Percentiles rank a stretch among this genome's conserved stretches.
These are phyloP conservation scores for Syzygium aromaticum DNA, from an alignment of 345 rosid species.

Conservation along the genomic window DNA sequence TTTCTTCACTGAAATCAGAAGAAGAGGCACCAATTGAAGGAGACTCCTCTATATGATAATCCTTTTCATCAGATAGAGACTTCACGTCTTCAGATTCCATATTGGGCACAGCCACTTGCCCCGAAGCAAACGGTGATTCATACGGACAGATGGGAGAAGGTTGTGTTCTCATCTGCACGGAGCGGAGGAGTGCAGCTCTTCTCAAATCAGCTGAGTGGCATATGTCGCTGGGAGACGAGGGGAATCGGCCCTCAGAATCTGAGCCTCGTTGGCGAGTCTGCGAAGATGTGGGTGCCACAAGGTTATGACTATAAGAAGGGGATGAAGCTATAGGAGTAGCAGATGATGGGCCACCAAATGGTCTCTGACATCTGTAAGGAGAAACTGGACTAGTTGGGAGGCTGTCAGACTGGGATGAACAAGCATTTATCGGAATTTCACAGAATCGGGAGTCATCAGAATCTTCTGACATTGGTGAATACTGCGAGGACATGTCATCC, in stretches of 20 bases:
- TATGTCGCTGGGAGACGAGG: slow-evolving; percentile 95
- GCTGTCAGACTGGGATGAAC: slow-evolving; percentile 67
- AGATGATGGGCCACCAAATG: slow-evolving; percentile 33
- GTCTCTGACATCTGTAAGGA: slow-evolving; percentile 62
- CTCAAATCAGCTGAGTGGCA: slow-evolving; percentile 93
- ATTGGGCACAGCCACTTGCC: slow-evolving; percentile 35
- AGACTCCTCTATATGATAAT: slow-evolving; percentile 41
- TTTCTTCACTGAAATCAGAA: slow-evolving; percentile 31
- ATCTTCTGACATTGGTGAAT: slow-evolving; percentile 97
- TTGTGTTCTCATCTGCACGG: slow-evolving; percentile 92
- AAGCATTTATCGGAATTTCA: slow-evolving; percentile 36
- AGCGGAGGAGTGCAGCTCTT: slow-evolving; percentile 83
- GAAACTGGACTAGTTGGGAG: slow-evolving; percentile 85
- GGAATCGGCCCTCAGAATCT: slow-evolving; percentile 88
- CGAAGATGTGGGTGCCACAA: slow-evolving; percentile 17
- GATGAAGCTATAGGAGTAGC: slow-evolving; percentile 23
- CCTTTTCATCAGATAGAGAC: slow-evolving; percentile 57
- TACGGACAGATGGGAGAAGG: slow-evolving; percentile 35
- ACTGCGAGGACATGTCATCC: slow-evolving; percentile 79
- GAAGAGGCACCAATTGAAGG: slow-evolving; percentile 35
- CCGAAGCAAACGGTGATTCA: slow-evolving; percentile 38
- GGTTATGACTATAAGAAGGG: slow-evolving; percentile 19
- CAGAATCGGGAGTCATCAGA: slow-evolving; percentile 62
- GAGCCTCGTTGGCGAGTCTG: slow-evolving; percentile 71
- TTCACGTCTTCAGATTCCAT: slow-evolving; percentile 54